phyloP scores from a whole-genome alignment of 192 early-diverging fungal genomes.

The Gaertneriomyces sp. region DNA sequence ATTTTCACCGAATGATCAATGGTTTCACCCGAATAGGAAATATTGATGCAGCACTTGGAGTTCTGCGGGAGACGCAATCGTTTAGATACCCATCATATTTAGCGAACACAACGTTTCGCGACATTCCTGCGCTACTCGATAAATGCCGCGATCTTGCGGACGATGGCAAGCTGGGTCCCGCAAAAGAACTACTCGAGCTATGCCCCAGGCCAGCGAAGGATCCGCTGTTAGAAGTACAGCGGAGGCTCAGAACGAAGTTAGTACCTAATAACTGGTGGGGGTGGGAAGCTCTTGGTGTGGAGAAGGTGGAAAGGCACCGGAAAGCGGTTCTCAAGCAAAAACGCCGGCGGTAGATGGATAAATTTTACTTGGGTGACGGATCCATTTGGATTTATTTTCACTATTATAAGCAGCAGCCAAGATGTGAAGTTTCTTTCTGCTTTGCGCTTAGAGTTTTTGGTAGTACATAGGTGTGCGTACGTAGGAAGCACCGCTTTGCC shows the following conservation, averaged over 20 bases:
- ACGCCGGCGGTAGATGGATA: background rate
- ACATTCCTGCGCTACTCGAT: conserved; percentile 36
- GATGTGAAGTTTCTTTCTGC: too few species aligned
- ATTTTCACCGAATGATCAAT: conserved; percentile 21
- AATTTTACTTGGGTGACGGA: too few species aligned
- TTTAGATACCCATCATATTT: conserved; percentile 44
- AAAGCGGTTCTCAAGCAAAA: background rate
- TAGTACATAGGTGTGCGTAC: too few species aligned
- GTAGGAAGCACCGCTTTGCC: too few species aligned
- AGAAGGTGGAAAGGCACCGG: conserved; percentile 9
- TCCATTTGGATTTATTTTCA: too few species aligned
- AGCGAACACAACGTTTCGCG: conserved; percentile 26
- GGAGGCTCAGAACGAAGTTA: conserved; percentile 29
- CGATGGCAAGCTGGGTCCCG: conserved; percentile 32
- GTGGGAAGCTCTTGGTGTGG: conserved; percentile 40
- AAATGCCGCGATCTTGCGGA: conserved; percentile 29
- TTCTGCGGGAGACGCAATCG: conserved; percentile 23
- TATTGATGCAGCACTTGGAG: conserved; percentile 29
- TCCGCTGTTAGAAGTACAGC: conserved; percentile 23
- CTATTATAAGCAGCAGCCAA: too few species aligned
- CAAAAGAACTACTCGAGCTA: conserved; percentile 32
- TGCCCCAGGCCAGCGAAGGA: conserved; percentile 24
- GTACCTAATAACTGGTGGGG: conserved; percentile 42
- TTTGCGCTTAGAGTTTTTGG: too few species aligned
- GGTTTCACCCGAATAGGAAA: conserved; percentile 33